Evolutionary conservation across 805 yeast genomes (phyloP).

Genomic region (Candida maltosa): DNA sequence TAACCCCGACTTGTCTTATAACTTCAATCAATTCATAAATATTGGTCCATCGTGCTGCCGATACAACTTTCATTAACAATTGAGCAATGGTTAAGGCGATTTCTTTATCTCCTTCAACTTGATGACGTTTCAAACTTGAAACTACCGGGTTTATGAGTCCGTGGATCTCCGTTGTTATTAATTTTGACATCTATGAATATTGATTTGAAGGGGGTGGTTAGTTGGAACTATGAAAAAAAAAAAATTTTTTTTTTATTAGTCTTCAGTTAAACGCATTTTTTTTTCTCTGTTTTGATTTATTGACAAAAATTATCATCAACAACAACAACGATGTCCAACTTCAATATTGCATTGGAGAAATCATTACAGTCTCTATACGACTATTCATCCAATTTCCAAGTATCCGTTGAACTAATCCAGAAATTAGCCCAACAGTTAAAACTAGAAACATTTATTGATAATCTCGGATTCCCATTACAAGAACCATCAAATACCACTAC

Average conservation of each 20-base stretch:
- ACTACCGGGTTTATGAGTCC: slow-evolving; percentile 37
- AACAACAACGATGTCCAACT: slow-evolving; percentile 18
- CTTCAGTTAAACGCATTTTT: no score
- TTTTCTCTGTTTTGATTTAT: neutral
- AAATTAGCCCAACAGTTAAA: slow-evolving; percentile 37
- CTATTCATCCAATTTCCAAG: slow-evolving; percentile 24
- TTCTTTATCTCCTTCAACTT: slow-evolving; percentile 72
- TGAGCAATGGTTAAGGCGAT: slow-evolving; percentile 89
- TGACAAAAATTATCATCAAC: no score
- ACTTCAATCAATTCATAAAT: slow-evolving; percentile 69
- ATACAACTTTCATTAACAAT: slow-evolving; percentile 79
- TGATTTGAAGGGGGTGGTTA: neutral
- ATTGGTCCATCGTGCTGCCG: slow-evolving; percentile 80
- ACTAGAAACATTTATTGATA: slow-evolving; percentile 41
- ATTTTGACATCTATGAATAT: neutral
- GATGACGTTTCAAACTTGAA: slow-evolving; percentile 72
- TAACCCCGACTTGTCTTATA: slow-evolving; percentile 70
- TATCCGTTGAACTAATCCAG: slow-evolving; percentile 36
- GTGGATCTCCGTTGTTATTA: slow-evolving; percentile 27
- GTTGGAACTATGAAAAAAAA: neutral
- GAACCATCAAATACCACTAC: slow-evolving; percentile 6
- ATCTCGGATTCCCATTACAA: slow-evolving; percentile 7
- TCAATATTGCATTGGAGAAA: slow-evolving; percentile 18
- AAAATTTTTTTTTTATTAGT: slow-evolving; percentile 1
- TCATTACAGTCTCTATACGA: slow-evolving; percentile 27